Base-by-base conservation (phyloP, 192 early-diverging fungal species). In the Paraglomus brasilianum region DNA sequence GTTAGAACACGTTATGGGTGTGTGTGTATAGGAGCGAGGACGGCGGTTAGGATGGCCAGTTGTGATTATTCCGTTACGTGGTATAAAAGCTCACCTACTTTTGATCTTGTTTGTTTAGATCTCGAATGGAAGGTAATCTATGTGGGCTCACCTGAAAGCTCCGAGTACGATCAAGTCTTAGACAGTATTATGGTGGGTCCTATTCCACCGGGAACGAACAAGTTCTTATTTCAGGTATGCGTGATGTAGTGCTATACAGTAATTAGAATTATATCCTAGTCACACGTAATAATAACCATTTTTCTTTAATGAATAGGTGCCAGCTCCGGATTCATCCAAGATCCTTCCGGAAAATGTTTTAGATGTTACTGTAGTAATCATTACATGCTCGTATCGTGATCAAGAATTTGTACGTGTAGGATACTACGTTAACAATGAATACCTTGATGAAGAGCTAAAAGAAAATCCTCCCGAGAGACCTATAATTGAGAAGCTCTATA, bases 391-490 rank as follows among this genome's bases (percentile, higher is more conserved):
- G 9, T 99, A 98, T 77, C 84, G 86, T 70, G 88, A 87, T 50
- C 87, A 89, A 72, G 94, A 96, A 80, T 99, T 98, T 82, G 92
- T 97, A 58, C 87, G 95, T 71, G 92, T 99, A 56, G 97, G 95
- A 13, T 99, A 99, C 80, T 97, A 96, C 72, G 94, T 99, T 51
- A 94, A 99, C 82, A 97, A 95, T 78, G 92, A 96, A 58, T 99
- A 98, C 74, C 61, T 72, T 39, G 93, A 95, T 57, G 91, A 92
- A 73, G 88, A 85, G 60, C 74, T 95, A 49, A 84, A 88, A 67
- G 84, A 89, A 57, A 84, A 87, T 47, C 92, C 92, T 40, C 97
- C 95, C 42, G 81, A 81, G n/a, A 74, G 75, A 38, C 82, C 91
- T 14, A 72, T 78, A 22, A 78, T 94, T 49, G 89, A 89, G 11